phyloP scores from a whole-genome alignment of 164 flowering plant genomes.

The Malania oleifera region DNA sequence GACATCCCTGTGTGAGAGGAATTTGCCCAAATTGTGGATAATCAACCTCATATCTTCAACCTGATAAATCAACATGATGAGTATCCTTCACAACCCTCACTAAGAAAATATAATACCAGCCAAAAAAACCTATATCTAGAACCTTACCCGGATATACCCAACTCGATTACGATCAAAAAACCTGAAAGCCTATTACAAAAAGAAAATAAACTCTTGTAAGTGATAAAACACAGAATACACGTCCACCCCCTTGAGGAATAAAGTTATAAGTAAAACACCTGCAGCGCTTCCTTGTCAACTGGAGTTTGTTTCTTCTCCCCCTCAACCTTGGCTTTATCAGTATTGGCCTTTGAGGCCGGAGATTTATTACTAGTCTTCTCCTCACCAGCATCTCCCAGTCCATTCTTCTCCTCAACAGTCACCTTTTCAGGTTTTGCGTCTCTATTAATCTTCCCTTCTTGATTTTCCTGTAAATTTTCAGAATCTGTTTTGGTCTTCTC shows the following conservation, averaged over 20 bases:
- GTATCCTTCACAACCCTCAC: not conserved
- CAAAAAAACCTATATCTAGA: too few relatives aligned
- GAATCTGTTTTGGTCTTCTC: slow-evolving; percentile 23
- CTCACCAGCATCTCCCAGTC: slow-evolving; percentile 21
- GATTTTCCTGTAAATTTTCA: slow-evolving; percentile 34
- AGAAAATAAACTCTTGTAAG: not conserved
- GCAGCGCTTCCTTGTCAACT: slow-evolving; percentile 69
- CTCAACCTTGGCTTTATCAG: slow-evolving; percentile 27
- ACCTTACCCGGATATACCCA: slow-evolving; percentile 75
- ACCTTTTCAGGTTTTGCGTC: slow-evolving; percentile 27
- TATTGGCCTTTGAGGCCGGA: slow-evolving; percentile 19
- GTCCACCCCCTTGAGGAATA: too few relatives aligned
- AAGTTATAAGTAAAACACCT: slow-evolving; percentile 30
- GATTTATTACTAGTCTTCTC: slow-evolving; percentile 16
- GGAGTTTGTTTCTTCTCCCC: slow-evolving; percentile 27
- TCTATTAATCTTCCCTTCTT: slow-evolving; percentile 19
- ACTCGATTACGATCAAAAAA: slow-evolving; percentile 84
- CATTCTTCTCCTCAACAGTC: slow-evolving; percentile 20
- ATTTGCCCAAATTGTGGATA: slow-evolving; percentile 78
- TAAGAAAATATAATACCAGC: not conserved
- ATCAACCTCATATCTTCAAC: slow-evolving; percentile 91
- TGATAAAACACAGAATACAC: too few relatives aligned
- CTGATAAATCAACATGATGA: slow-evolving; percentile 35
- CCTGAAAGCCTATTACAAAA: slow-evolving; percentile 73
- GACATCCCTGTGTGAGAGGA: slow-evolving; percentile 83